Base-by-base conservation (phyloP, 1,284 basidiomycete genomes). In the Ustilago curta region DNA sequence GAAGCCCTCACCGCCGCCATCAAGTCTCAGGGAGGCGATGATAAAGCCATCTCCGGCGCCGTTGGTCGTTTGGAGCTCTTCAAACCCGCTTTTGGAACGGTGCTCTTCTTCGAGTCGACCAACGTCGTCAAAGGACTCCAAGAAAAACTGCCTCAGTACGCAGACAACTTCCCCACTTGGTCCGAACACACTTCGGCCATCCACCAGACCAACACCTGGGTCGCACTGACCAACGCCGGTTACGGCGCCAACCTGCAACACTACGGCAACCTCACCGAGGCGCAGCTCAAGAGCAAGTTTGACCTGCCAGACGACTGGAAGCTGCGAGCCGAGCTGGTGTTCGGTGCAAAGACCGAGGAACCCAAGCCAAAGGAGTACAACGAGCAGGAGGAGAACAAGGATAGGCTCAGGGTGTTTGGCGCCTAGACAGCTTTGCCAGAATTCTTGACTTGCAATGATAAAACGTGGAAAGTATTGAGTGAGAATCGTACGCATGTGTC, bases 211-310 rank as follows among this genome's bases (percentile, higher is more conserved):
- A 83, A 86, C 61, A 71, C 85, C 21, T 88, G 87, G 88, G 85
- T 85, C n/a, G 85, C 87, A 0, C 81, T 88, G 27, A 84, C 84
- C 47, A 69, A 76, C 19, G 86, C 87, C 42, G 87, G 87, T 8
- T 84, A 87, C 76, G 88, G 87, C 45, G 86, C 85, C 7, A 86
- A 80, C 65, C 78, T 88, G 11, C 87, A 87, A 76, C 82, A 84
- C 73, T 80, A 81, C 65, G 78, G 67, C 35, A 74, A 73, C 49
- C 39, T 83, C n/a, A 71, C 66, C 25, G 49, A 64, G 37, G 70
- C 63, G 2, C 77, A 77, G 14, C 63, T 87, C 29, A 76, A 75
- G 56, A 71, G 80, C 31, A 73, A 85, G 49, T 84, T 86, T 68
- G 75, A 78, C 23, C 54, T 87, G 3, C 86, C 87, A 18, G 58